Evolutionary conservation across 169 alveolate genomes (phyloP).

Genomic region (Plasmodium vivax): DNA sequence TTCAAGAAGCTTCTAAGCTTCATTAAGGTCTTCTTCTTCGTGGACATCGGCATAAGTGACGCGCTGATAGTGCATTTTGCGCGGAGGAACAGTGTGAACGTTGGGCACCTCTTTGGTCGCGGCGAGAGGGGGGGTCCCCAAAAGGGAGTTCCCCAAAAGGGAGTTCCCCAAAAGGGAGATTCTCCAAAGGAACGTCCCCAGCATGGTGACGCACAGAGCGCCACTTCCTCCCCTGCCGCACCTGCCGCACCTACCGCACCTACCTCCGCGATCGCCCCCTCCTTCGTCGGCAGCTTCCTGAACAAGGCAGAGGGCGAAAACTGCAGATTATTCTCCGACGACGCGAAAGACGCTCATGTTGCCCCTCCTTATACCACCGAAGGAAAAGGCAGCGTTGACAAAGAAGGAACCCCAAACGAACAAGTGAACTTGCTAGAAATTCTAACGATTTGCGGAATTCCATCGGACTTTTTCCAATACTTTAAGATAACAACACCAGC

Average conservation of each 20-base stretch:
- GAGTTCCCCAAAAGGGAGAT: too few relatives aligned
- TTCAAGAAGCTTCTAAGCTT: constrained; percentile 74
- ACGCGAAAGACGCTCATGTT: neutral
- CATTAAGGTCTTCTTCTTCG: constrained; percentile 73
- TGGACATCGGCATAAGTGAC: constrained; percentile 76
- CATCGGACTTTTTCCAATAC: constrained; percentile 44
- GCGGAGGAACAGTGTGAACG: constrained; percentile 2
- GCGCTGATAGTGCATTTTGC: constrained; percentile 7
- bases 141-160: neutral
- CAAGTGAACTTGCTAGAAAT: constrained; percentile 37
- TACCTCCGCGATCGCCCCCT: neutral
- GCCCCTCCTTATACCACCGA: neutral
- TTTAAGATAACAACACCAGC: constrained; percentile 54
- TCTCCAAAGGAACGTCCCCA: neutral
- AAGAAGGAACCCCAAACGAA: constrained; percentile 9
- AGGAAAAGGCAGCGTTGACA: neutral
- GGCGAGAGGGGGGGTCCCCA: neutral
- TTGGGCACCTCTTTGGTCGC: neutral
- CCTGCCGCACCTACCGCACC: too few relatives aligned
- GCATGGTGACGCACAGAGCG: neutral
- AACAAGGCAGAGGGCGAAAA: neutral
- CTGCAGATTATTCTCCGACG: neutral
- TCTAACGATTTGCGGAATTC: constrained; percentile 37
- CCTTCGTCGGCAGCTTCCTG: constrained; percentile 29
- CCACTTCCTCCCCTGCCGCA: too few relatives aligned